phyloP scores from a whole-genome alignment of 495 filamentous ascomycete genomes.

The Xylaria castorea region DNA sequence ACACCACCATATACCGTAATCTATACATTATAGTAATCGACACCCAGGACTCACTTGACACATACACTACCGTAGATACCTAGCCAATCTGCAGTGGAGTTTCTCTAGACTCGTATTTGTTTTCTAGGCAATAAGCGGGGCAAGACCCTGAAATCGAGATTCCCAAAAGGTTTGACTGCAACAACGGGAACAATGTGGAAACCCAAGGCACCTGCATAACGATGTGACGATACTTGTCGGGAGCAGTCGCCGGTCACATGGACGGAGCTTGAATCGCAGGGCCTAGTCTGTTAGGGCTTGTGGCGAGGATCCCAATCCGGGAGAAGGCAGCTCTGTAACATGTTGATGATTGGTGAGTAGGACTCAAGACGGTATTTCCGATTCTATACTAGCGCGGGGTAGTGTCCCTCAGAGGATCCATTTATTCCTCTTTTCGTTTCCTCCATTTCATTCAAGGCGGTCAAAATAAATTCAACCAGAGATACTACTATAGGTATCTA shows the following conservation, averaged over 20 bases:
- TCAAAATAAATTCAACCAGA: conserved; percentile 10
- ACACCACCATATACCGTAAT: not conserved
- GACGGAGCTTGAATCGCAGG: not conserved
- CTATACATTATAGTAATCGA: not conserved
- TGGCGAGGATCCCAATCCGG: conserved; percentile 23
- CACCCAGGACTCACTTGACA: not conserved
- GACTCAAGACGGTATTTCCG: conserved; percentile 23
- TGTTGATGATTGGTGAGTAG: conserved; percentile 24
- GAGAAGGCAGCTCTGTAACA: conserved; percentile 16
- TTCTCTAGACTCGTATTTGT: not conserved
- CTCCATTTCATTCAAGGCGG: conserved; percentile 6
- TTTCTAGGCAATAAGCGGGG: conserved; percentile 4
- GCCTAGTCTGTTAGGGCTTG: not conserved
- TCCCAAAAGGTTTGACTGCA: not conserved
- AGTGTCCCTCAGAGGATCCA: not conserved
- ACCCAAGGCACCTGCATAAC: not conserved
- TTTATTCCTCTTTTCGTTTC: not conserved
- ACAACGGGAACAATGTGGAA: conserved; percentile 20
- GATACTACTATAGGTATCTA: conserved; percentile 6
- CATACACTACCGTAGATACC: not conserved
- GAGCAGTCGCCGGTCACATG: conserved; percentile 7
- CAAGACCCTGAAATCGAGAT: conserved; percentile 16
- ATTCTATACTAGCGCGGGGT: conserved; percentile 19
- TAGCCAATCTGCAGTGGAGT: not conserved
- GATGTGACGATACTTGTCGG: conserved; percentile 5